Conservation (phyloP, 2,329 filamentous ascomycete genomes). For the Scedosporium apiospermum region DNA sequence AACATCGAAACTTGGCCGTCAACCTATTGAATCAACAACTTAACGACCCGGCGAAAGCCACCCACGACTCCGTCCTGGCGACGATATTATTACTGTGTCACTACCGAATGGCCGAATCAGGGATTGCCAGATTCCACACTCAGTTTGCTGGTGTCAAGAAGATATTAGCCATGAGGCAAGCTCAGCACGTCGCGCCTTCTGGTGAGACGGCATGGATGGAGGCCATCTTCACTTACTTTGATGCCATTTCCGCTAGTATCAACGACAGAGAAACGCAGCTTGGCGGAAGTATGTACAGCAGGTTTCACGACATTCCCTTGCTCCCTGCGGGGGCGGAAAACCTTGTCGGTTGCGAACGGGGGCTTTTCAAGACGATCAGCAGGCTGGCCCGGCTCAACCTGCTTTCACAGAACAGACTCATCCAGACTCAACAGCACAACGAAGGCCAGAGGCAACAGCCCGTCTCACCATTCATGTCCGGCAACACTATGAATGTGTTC, state of each 20-base stretch:
- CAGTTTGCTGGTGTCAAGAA: constrained; percentile 92
- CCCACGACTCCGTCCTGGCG: constrained; percentile 78
- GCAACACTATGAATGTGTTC: not conserved
- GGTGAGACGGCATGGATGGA: constrained; percentile 83
- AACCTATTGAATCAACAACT: constrained; percentile 76
- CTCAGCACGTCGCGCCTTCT: constrained; percentile 38
- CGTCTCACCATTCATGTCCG: not conserved
- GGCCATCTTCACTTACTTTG: constrained; percentile 87
- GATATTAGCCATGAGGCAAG: constrained; percentile 66
- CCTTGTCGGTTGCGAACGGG: constrained; percentile 75
- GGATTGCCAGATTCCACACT: constrained; percentile 84
- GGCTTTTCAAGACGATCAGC: constrained; percentile 77
- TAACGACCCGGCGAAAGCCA: constrained; percentile 62
- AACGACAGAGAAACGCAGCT: constrained; percentile 87
- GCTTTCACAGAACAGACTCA: constrained; percentile 60
- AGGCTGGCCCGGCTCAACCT: constrained; percentile 78
- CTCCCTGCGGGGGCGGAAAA: constrained; percentile 64
- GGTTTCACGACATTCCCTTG: constrained; percentile 34
- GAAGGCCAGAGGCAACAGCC: not conserved
- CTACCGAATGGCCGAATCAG: constrained; percentile 88
- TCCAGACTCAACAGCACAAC: constrained; percentile 25
- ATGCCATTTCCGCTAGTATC: constrained; percentile 83
- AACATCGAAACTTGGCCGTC: constrained; percentile 73
- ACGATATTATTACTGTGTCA: constrained; percentile 83
- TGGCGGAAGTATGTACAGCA: constrained; percentile 23